A percentile compares a stretch with the other conserved stretches of the same genome.
These are phyloP conservation scores for Candida albicans DNA, from an alignment of 1,139 yeast genomes.

Conservation along the genomic window DNA sequence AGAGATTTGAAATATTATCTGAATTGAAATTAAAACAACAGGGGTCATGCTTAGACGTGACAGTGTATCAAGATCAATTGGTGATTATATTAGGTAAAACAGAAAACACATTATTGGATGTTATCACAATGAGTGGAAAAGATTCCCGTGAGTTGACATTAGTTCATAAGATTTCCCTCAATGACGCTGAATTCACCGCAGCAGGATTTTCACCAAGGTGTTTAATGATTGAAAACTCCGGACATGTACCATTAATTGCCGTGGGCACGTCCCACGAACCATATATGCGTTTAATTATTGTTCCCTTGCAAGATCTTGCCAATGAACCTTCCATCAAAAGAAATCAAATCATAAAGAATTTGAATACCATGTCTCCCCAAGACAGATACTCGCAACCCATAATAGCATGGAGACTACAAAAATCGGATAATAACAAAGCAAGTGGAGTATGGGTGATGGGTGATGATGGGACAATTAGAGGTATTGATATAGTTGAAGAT, in stretches of 20 bases:
- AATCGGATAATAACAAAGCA: constrained; percentile 11
- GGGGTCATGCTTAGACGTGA: constrained; percentile 50
- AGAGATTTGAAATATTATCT: constrained; percentile 22
- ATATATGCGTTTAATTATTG: constrained; percentile 62
- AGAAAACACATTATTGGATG: constrained; percentile 60
- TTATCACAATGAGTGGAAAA: constrained; percentile 27
- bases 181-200: constrained; percentile 74
- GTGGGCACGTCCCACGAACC: constrained; percentile 78
- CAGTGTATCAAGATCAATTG: constrained; percentile 26
- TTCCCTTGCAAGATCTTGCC: constrained; percentile 37
- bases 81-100: constrained; percentile 54
- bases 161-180: constrained; percentile 55
- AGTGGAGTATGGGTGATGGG: constrained; percentile 67
- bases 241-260: constrained; percentile 38
- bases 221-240: constrained; percentile 29
- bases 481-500: constrained; percentile 45
- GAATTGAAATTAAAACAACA: constrained; percentile 42
- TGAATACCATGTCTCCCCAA: constrained; percentile 65
- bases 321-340: constrained; percentile 22
- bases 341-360: constrained; percentile 54
- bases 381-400: constrained; percentile 65
- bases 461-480: constrained; percentile 68
- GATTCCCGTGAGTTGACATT: constrained; percentile 18
- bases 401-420: constrained; percentile 38
- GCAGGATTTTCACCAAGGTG: constrained; percentile 64